Evolutionary conservation across 2,329 filamentous ascomycete genomes (phyloP).

Genomic region (Venturia effusa): DNA sequence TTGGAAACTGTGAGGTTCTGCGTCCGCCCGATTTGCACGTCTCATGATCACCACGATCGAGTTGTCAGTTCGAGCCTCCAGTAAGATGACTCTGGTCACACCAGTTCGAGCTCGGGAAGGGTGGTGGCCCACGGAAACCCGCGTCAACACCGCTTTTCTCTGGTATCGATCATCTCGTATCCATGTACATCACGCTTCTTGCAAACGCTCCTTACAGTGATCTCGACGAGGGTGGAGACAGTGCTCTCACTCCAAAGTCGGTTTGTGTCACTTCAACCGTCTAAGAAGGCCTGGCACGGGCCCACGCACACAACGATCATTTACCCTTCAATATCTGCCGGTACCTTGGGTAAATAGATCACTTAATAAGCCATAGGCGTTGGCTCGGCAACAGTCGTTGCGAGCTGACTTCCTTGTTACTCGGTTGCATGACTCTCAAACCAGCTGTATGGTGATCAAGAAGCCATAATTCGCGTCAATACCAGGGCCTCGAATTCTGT

Average conservation of each 20-base stretch:
- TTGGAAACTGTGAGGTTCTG: background rate
- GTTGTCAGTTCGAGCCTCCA: background rate
- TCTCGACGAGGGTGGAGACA: background rate
- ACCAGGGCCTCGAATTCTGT: background rate
- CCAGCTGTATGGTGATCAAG: background rate
- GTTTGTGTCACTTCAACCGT: background rate
- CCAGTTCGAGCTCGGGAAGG: background rate
- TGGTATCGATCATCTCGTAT: background rate
- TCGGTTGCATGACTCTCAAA: background rate
- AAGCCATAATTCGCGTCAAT: background rate
- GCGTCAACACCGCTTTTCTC: background rate
- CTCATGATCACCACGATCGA: background rate
- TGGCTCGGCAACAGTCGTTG: background rate
- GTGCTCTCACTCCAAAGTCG: background rate
- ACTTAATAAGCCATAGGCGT: background rate
- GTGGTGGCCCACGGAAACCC: background rate
- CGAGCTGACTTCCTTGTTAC: background rate
- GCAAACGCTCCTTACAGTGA: background rate
- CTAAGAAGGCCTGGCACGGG: too few relatives aligned
- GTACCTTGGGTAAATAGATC: background rate
- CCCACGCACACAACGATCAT: too few relatives aligned
- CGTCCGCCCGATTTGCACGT: background rate
- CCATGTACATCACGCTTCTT: background rate
- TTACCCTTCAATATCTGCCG: background rate
- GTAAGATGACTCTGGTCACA: background rate